Evolutionary conservation across 2,329 filamentous ascomycete genomes (phyloP).

Genomic region (Lomentospora prolificans): DNA sequence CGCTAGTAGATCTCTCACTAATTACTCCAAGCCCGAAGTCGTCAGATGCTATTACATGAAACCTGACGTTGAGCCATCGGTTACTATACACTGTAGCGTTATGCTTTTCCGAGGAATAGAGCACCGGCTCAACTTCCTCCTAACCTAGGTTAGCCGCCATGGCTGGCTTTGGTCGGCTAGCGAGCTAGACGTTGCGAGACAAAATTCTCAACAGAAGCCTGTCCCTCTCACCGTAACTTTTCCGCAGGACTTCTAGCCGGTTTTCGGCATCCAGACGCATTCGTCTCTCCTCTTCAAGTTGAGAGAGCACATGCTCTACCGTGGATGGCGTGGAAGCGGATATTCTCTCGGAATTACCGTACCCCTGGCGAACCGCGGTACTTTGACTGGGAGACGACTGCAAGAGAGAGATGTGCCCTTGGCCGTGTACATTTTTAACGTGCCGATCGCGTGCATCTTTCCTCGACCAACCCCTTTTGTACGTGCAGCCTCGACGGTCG

Average conservation of each 20-base stretch:
- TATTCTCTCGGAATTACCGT: not conserved
- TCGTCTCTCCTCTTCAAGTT: not conserved
- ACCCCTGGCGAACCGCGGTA: not conserved
- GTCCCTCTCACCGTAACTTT: not conserved
- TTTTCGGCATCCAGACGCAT: not conserved
- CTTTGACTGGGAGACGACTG: not conserved
- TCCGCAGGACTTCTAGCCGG: not conserved
- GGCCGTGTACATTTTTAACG: not conserved
- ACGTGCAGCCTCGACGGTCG: not conserved
- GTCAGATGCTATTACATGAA: too few species aligned
- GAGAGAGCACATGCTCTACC: not conserved
- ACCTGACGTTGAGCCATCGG: slow-evolving; percentile 4
- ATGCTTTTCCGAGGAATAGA: not conserved
- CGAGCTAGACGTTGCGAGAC: not conserved
- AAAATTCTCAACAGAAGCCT: not conserved
- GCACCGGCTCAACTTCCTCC: not conserved
- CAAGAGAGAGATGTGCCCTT: not conserved
- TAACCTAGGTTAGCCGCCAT: not conserved
- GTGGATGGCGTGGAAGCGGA: not conserved
- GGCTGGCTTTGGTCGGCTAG: not conserved
- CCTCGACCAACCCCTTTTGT: not conserved
- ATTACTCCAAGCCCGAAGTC: too few species aligned
- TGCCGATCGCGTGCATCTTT: not conserved
- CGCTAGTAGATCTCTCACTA: too few species aligned
- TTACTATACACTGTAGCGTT: not conserved